Evolutionary conservation across 2,329 filamentous ascomycete species (phyloP).

Genomic region (Microthyrium microscopicum): DNA sequence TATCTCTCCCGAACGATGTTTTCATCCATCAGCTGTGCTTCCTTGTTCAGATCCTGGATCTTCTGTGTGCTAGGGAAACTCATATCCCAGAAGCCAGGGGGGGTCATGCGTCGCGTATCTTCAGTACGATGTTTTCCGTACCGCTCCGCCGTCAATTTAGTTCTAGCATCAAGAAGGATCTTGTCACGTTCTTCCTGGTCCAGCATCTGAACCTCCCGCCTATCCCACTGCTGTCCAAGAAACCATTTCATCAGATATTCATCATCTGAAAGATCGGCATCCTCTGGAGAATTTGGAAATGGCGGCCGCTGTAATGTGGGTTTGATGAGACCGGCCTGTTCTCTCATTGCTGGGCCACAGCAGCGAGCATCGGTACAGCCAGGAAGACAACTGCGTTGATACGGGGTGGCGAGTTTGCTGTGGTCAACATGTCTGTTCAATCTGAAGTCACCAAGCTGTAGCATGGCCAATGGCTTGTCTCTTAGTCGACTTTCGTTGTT

Average conservation of each 20-base stretch:
- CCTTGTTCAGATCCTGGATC: constrained; percentile 44
- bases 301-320: background rate
- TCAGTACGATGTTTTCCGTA: constrained; percentile 59
- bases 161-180: constrained; percentile 59
- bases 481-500: constrained; percentile 29
- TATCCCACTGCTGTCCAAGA: constrained; percentile 28
- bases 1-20: constrained; percentile 55
- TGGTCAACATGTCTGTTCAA: too few relatives aligned
- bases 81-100: constrained; percentile 78
- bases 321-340: constrained; percentile 34
- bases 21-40: constrained; percentile 46
- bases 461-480: constrained; percentile 35
- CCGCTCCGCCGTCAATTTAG: constrained; percentile 53
- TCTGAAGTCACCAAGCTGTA: constrained; percentile 61
- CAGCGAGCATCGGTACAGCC: constrained; percentile 63
- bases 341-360: constrained; percentile 55
- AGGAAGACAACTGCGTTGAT: constrained; percentile 52
- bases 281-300: constrained; percentile 8
- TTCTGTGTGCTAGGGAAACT: constrained; percentile 88
- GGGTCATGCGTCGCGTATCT: constrained; percentile 53
- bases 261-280: constrained; percentile 19
- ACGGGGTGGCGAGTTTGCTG: too few relatives aligned
- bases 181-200: constrained; percentile 43
- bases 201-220: constrained; percentile 29
- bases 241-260: constrained; percentile 35